Base-by-base conservation (phyloP, 2,329 filamentous ascomycete genomes). In the Cercospora canescens region DNA sequence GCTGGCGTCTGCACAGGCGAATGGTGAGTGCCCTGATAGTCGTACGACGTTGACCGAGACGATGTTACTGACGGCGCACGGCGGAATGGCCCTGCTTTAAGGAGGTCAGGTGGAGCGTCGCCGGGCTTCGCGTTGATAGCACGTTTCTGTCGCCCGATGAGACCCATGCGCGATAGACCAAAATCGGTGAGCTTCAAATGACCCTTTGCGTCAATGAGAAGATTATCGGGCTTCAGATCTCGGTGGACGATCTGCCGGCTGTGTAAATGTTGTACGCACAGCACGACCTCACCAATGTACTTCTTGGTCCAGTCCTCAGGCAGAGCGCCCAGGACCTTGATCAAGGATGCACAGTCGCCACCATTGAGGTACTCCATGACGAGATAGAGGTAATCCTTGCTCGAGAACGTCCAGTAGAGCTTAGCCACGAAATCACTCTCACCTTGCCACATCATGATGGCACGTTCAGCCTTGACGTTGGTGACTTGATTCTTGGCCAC, bases 381-480 rank as follows among this genome's bases (percentile, higher is more conserved):
- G 66, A 99, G 85, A 76, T 98, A 99, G 26, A 99, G 88, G 76
- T 97, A 99, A 76, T 99, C 95, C 76, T 99, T 99, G 84, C 94
- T 99, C 4, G 95, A 97, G 76, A 99, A 99, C 0, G 95, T 99
- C 96, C 96, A 99, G 81, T 98, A 99, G 12, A 99, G 86, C 81
- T 99, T 99, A 28, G 95, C 95, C 65, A 99, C 95, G 77, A 99
- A 99, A 67, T 99, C 95, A 78, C 96, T 99, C 79, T 98, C 93
- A 24, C 95, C 95, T 81, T 99, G 95, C 92, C 95, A 98, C 95
- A 99, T 99, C 95, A 99, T 98, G 76, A 99, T 99, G 24, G 96
- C 96, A 71, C 95, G 88, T 80, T 99, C 95, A 8, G 96, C 95
- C 80, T 99, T 98, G 75, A 99, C 95, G 76, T 99, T 99, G 72